These are phyloP conservation scores for Actinomucor elegans DNA, from an alignment of 371 early-diverging fungal genomes.

Conservation along the genomic window DNA sequence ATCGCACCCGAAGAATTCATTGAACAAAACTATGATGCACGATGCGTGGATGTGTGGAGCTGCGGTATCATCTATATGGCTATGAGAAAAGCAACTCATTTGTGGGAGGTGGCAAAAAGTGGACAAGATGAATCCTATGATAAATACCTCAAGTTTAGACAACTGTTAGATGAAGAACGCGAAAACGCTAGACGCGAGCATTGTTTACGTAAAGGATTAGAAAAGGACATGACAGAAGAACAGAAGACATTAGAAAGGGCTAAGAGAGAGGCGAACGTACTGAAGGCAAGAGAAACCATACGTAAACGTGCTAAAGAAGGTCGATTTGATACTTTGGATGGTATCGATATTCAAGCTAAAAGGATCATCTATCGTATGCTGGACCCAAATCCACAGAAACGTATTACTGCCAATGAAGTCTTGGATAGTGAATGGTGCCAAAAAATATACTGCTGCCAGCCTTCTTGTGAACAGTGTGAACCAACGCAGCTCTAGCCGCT, in stretches of 20 bases:
- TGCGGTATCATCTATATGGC: slow-evolving; percentile 50
- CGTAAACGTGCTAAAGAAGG: slow-evolving; percentile 33
- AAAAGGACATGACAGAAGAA: slow-evolving; percentile 16
- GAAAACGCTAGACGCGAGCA: slow-evolving; percentile 27
- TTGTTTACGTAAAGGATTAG: background rate
- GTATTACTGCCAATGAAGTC: slow-evolving; percentile 51
- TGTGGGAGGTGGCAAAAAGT: slow-evolving; percentile 46
- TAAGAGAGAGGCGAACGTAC: slow-evolving; percentile 19
- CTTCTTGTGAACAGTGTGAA: too few relatives aligned
- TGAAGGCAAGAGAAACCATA: slow-evolving; percentile 40
- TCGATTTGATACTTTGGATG: slow-evolving; percentile 43
- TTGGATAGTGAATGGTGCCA: slow-evolving; percentile 59
- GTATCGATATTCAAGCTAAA: slow-evolving; percentile 45
- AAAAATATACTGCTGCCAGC: slow-evolving; percentile 32
- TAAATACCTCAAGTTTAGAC: slow-evolving; percentile 38
- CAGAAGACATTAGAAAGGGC: slow-evolving; percentile 14
- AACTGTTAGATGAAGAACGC: slow-evolving; percentile 38
- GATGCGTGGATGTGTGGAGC: slow-evolving; percentile 53
- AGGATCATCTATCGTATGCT: slow-evolving; percentile 58
- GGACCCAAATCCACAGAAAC: slow-evolving; percentile 59
- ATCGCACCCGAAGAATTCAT: slow-evolving; percentile 56
- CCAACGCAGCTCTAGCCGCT: too few relatives aligned
- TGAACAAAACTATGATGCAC: slow-evolving; percentile 40
- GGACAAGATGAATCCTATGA: slow-evolving; percentile 39
- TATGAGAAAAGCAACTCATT: slow-evolving; percentile 38